Evolutionary conservation across 495 filamentous ascomycete genomes (phyloP), one percentile per base, ranked within the genome.

Genomic region (Parmelia sp.): DNA sequence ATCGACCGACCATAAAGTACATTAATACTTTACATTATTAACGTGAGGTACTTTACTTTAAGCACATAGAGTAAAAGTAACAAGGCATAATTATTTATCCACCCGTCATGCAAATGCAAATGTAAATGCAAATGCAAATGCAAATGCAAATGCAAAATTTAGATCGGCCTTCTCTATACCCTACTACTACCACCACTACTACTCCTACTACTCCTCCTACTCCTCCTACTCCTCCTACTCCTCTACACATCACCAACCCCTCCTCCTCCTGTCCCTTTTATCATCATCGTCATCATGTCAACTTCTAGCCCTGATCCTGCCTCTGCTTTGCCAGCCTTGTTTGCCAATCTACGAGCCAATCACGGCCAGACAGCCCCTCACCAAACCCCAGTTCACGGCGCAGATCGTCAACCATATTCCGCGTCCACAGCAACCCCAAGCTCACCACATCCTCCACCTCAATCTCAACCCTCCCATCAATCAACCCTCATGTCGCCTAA

Each of bases 261-360:
- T 6, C 23, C 10, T 11, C 9, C n/a, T 47, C 17, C 40, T 42
- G 1, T 19, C 3, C 40, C 10, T 14, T 14, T 3, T 4, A 11
- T 17, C 9, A 19, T 6, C 21, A 19, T 23, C 15, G 9, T 27
- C 25, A 5, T 42, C n/a, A 69, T 66, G 67, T 61, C 68, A 49
- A 63, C 53, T 49, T 65, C 70, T 39, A 60, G 47, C n/a, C 68
- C 67, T 51, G 68, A 69, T 57, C 69, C 67, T 60, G 62, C 64
- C 51, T 58, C 67, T 8, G 64, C 60, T 2, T 65, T 73, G 58
- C 66, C 74, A 61, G 65, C 53, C 47, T 66, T 72, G 21, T 73
- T 73, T 55, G 73, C 72, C 57, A 70, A 71, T 57, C 62, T 74
- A 58, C 66, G 69, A 56, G 45, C 65, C 61, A 74, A 63, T 33